Base-by-base conservation (phyloP, 768 basidiomycete genomes). In the Psilocybe azurescens region DNA sequence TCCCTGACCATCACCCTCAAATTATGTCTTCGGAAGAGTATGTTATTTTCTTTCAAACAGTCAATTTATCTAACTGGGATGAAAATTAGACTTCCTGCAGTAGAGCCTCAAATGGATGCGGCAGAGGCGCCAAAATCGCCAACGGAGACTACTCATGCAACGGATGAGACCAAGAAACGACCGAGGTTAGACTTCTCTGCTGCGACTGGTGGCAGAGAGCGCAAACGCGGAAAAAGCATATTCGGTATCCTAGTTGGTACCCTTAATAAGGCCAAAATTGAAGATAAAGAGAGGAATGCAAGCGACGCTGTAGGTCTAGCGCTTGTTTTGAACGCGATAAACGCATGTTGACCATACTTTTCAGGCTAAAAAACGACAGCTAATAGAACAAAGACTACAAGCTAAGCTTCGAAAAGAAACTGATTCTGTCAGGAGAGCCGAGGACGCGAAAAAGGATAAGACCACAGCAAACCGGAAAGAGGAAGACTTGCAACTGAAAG, bases 391-490 rank as follows among this genome's bases (percentile, higher is more conserved):
- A 74, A 88, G 91, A 79, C 82, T 94, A 79, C 91, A 93, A 81
- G 82, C 82, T 79, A 94, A 92, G 78, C 83, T 94, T 65, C 83
- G 86, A 73, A 90, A 88, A 83, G 93, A 94, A 75, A 91, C 89
- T 82, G 91, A 91, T 75, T 82, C 88, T 80, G 91, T 94, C 78
- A 86, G 91, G 74, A 83, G 89, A 74, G 88, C 89, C 67, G 92
- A 93, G 81, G 91, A 94, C 77, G 89, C 88, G 62, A 93, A 93
- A 78, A 91, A 91, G 74, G 90, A 92, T 77, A 91, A 91, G 75
- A 86, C 85, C 53, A 64, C 72, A 41, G 90, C 92, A 50, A 91
- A 87, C 74, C 81, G 91, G 64, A 92, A 86, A 74, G 93, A 94
- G 76, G 91, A 93, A 72, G 92, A 94, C 6, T 72, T 93, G 50